Evolutionary conservation across 1,284 basidiomycete genomes (phyloP).

Genomic region (Rhodotorula sp.): DNA sequence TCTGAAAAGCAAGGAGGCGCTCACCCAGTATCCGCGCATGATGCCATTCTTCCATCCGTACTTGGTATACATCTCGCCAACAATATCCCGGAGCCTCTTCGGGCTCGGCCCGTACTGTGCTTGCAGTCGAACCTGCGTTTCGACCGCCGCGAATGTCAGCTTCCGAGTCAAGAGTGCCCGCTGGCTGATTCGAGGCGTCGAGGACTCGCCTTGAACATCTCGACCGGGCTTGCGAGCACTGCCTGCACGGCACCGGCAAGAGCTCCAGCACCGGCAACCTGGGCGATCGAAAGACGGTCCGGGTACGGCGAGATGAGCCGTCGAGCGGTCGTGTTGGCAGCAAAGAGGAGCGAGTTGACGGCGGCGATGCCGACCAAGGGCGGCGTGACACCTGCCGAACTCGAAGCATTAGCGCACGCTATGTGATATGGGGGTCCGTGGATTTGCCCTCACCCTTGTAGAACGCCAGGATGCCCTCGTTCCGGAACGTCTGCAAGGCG

Average conservation of each 20-base stretch:
- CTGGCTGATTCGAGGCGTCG: too few species aligned
- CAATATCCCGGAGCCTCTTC: conserved; percentile 69
- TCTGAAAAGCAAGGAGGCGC: conserved; percentile 32
- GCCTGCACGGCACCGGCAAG: conserved; percentile 90
- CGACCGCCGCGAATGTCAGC: neutral
- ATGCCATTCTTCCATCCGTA: conserved; percentile 83
- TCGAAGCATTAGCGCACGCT: neutral
- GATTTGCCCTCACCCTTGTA: conserved; percentile 69
- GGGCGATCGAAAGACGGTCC: conserved; percentile 61
- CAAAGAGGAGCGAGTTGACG: conserved; percentile 93
- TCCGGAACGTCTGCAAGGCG: conserved; percentile 70
- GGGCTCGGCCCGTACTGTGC: conserved; percentile 68
- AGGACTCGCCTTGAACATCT: conserved; percentile 53
- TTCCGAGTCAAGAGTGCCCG: too few species aligned
- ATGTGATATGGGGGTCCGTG: neutral
- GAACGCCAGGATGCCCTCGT: conserved; percentile 83
- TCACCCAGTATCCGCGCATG: conserved; percentile 94
- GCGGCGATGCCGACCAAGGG: conserved; percentile 92
- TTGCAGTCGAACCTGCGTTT: conserved; percentile 93
- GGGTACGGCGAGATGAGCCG: conserved; percentile 81
- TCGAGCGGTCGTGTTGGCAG: conserved; percentile 77
- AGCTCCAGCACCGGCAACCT: conserved; percentile 79
- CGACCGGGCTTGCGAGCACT: conserved; percentile 58
- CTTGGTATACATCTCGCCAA: conserved; percentile 74
- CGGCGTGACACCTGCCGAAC: conserved; percentile 71